These are phyloP conservation scores for Cladophialophora bantiana DNA, from an alignment of 2,329 filamentous ascomycete species.

Conservation along the genomic window DNA sequence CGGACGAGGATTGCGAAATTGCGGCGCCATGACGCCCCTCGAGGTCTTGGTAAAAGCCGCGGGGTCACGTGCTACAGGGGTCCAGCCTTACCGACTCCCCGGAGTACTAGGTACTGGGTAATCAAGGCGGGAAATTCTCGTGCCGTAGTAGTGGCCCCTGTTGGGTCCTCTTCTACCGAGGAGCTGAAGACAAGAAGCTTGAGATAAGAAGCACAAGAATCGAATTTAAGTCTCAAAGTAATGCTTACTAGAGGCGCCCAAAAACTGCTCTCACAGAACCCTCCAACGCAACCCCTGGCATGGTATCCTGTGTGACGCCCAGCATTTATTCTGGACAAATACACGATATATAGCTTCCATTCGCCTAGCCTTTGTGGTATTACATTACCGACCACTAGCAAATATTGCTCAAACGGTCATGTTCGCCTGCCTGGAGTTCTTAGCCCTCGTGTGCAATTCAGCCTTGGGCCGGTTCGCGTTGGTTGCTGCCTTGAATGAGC, in stretches of 20 bases:
- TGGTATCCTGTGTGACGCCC: not conserved
- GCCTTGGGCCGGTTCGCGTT: no score
- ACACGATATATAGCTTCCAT: no score
- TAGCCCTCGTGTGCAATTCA: no score
- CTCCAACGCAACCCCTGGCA: not conserved
- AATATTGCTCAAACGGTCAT: not conserved
- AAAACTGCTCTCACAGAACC: no score
- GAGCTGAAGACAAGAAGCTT: not conserved
- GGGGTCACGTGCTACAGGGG: not conserved
- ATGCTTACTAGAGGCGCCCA: not conserved
- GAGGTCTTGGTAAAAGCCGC: not conserved
- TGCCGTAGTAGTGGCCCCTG: not conserved
- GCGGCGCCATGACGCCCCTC: no score
- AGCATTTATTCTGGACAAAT: not conserved
- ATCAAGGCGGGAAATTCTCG: not conserved
- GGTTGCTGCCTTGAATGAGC: no score
- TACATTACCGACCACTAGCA: not conserved
- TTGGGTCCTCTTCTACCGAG: no score
- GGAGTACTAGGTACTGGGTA: not conserved
- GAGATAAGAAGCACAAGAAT: not conserved
- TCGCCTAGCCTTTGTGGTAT: not conserved
- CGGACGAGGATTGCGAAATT: no score
- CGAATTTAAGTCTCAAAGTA: not conserved
- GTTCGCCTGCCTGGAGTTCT: not conserved
- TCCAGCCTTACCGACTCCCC: not conserved